These are phyloP conservation scores for Cryptosporidium meleagridis DNA, from an alignment of 169 alveolate genomes.

Conservation along the genomic window DNA sequence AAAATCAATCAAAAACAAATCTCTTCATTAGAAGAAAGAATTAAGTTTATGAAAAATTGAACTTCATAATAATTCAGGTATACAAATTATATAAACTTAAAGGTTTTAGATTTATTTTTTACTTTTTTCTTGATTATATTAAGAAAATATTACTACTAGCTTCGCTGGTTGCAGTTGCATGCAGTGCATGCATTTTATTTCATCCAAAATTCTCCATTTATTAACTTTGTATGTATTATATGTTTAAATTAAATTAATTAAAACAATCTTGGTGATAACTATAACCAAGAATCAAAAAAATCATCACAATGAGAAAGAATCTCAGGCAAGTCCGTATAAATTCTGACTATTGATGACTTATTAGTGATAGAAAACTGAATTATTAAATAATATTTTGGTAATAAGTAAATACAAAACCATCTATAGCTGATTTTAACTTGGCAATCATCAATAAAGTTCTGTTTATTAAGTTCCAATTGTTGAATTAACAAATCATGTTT, in stretches of 20 bases:
- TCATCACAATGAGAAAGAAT: slow-evolving; percentile 44
- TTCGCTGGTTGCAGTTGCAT: not conserved
- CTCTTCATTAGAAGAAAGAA: slow-evolving; percentile 14
- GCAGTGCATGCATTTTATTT: not conserved
- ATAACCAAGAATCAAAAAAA: slow-evolving; percentile 35
- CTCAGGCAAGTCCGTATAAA: slow-evolving; percentile 40
- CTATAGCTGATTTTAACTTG: not conserved
- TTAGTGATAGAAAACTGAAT: slow-evolving; percentile 53
- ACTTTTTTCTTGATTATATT: too few relatives aligned
- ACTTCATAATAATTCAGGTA: not conserved
- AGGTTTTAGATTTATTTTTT: not conserved
- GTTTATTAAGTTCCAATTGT: not conserved
- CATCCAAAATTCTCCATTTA: not conserved
- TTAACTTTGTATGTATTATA: not conserved
- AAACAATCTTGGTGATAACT: not conserved
- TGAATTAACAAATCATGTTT: slow-evolving; percentile 60
- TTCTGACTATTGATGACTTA: slow-evolving; percentile 2
- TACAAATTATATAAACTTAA: not conserved
- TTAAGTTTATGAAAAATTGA: not conserved
- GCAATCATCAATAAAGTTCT: not conserved
- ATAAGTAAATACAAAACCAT: slow-evolving; percentile 55
- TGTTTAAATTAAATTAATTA: not conserved
- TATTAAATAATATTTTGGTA: slow-evolving; percentile 27
- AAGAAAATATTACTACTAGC: too few relatives aligned
- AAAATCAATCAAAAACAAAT: not conserved